Evolutionary conservation across 305 asterid genomes (phyloP).

Genomic region (Fraxinus sp.): DNA sequence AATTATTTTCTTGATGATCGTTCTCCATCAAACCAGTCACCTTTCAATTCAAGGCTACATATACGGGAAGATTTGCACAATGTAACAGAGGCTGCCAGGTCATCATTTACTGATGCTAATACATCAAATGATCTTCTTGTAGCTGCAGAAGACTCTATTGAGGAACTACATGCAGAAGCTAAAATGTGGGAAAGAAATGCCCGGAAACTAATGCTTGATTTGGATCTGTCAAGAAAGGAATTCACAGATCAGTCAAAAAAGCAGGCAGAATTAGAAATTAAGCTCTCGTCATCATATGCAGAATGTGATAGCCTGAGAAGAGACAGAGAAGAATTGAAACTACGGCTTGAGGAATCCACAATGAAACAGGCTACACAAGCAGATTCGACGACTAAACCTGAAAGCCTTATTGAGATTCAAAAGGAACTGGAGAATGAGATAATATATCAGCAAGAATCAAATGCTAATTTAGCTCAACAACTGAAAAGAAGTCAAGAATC

Average conservation of each 20-base stretch:
- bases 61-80: slow-evolving; percentile 38
- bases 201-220: slow-evolving; percentile 70
- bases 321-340: slow-evolving; percentile 52
- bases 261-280: slow-evolving; percentile 59
- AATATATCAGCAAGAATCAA: slow-evolving; percentile 62
- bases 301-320: slow-evolving; percentile 56
- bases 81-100: slow-evolving; percentile 34
- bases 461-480: slow-evolving; percentile 59
- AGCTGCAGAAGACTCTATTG: slow-evolving; percentile 69
- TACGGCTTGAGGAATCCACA: slow-evolving; percentile 34
- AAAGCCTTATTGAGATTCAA: slow-evolving; percentile 37
- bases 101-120: slow-evolving; percentile 32
- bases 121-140: slow-evolving; percentile 58
- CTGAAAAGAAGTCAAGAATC: slow-evolving; percentile 80
- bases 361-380: slow-evolving; percentile 31
- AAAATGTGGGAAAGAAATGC: slow-evolving; percentile 98
- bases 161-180: slow-evolving; percentile 82
- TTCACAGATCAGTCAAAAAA: slow-evolving; percentile 55
- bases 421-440: slow-evolving; percentile 70
- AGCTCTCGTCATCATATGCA: slow-evolving; percentile 61
- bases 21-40: slow-evolving; percentile 44
- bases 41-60: slow-evolving; percentile 32
- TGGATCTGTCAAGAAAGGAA: slow-evolving; percentile 65
- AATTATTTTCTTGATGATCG: slow-evolving; percentile 34
- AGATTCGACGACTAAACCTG: slow-evolving; percentile 41